Evolutionary conservation across 1,139 yeast genomes (phyloP), one percentile per base, ranked within the genome.

Genomic region (Blastobotrys illinoisensis): DNA sequence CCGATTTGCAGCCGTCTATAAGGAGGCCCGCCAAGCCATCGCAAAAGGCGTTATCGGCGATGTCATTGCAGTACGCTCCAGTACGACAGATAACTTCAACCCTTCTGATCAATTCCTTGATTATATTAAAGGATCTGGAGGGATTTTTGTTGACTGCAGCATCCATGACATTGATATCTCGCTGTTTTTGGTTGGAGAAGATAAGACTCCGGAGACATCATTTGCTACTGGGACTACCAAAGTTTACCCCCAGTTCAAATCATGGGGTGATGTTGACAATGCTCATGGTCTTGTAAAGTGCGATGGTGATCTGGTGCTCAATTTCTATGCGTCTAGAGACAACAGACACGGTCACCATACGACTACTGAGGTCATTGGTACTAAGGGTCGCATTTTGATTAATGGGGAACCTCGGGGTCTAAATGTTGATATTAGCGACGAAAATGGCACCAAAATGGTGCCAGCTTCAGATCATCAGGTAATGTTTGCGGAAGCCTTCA

Each of bases 211-310:
- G 4, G 23, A 40, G 1, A 47, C 54, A 13, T 62, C 60, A 5
- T 60, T 50, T 47, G 61, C 58, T 9, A 47, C 58, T 20, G 63
- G 63, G 5, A 57, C 62, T 11, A 24, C 61, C 2, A 49, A 53
- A 28, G 56, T 60, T 19, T 58, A 50, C 44, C 63, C 63, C 2
- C 52, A 51, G 21, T 59, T 60, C 40, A 44, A 46, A 23, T 58
- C 52, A 28, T 60, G 47, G 48, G 63, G 63, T 14, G 63, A 60
- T 49, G 62, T 56, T 16, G 63, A 60, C 52, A 58, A 59, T 26
- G 58, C 54, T 21, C 49, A 54, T 45, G 63, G 63, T 9, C 26
- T 58, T n/a, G 55, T 60, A 13, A 48, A 50, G 5, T 55, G 58
- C 44, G 46, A 59, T 18, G 55, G 46, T 7, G 53, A 54, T 11